These are phyloP conservation scores for Turnera subulata DNA, from an alignment of 345 rosid genomes.

Conservation along the genomic window DNA sequence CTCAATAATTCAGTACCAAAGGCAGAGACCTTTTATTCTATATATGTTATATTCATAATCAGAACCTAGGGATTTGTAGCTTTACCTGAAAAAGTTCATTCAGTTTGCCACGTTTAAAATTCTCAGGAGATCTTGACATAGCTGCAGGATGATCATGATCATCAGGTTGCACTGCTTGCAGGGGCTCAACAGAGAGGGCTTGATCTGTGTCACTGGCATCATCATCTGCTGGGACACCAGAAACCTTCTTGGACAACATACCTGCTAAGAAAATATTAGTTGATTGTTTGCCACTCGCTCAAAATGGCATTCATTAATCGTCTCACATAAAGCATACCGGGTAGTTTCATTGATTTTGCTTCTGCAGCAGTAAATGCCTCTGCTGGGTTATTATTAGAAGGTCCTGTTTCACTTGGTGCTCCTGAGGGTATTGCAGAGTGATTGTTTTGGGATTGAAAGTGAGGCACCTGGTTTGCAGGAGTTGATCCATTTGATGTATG, in stretches of 20 bases:
- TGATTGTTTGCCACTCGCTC: slow-evolving; percentile 36
- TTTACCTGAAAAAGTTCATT: slow-evolving; percentile 84
- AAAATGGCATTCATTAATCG: slow-evolving; percentile 54
- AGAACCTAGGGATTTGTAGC: background rate
- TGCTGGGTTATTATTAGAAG: slow-evolving; percentile 8
- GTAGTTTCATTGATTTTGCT: slow-evolving; percentile 16
- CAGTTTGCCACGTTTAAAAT: slow-evolving; percentile 67
- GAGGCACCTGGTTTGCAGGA: slow-evolving; percentile 14
- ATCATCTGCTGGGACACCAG: slow-evolving; percentile 17
- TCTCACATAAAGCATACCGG: slow-evolving; percentile 53
- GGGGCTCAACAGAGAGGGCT: slow-evolving; percentile 63
- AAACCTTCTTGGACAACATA: slow-evolving; percentile 16
- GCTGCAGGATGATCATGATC: slow-evolving; percentile 29
- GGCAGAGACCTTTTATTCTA: background rate
- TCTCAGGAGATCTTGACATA: slow-evolving; percentile 45
- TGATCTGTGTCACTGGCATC: slow-evolving; percentile 30
- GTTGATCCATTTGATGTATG: slow-evolving; percentile 27
- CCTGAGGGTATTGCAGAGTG: slow-evolving; percentile 20
- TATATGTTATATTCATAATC: background rate
- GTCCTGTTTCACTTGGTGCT: slow-evolving; percentile 14
- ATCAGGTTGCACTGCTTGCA: slow-evolving; percentile 49
- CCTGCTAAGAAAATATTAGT: slow-evolving; percentile 18
- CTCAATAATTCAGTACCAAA: background rate
- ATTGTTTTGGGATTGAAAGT: slow-evolving; percentile 25
- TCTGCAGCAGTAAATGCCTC: slow-evolving; percentile 11